These are phyloP conservation scores for Nothophaeocryptopus gaeumannii DNA, from an alignment of 2,329 filamentous ascomycete genomes.

Conservation along the genomic window DNA sequence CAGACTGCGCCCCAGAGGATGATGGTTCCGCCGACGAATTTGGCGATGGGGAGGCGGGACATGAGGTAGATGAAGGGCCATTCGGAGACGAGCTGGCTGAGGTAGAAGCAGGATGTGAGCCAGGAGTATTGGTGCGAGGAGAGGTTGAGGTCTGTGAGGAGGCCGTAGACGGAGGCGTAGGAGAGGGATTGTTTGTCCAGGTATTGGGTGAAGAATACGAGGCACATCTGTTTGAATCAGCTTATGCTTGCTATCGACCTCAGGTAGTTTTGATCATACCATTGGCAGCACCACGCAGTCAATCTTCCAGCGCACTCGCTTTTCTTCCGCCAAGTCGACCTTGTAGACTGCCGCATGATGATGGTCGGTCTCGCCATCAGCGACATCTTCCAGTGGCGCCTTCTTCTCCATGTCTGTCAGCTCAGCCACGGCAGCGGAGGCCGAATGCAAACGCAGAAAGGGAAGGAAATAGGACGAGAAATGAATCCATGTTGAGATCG, in stretches of 20 bases:
- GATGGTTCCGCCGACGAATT: constrained; percentile 49
- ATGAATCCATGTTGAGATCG: neutral
- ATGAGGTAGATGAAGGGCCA: constrained; percentile 54
- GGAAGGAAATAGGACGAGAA: neutral
- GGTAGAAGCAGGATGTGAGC: constrained; percentile 48
- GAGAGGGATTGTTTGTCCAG: constrained; percentile 51
- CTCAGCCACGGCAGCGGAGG: neutral
- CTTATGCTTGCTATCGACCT: neutral
- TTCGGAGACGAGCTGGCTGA: constrained; percentile 44
- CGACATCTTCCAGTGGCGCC: neutral
- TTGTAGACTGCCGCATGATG: constrained; percentile 3
- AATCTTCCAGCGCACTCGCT: constrained; percentile 18
- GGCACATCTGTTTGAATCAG: constrained; percentile 21
- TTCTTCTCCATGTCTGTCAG: constrained; percentile 10
- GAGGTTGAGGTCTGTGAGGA: constrained; percentile 48
- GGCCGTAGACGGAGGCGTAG: constrained; percentile 50
- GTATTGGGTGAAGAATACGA: constrained; percentile 35
- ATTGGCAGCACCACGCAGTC: constrained; percentile 21
- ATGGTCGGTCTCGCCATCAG: constrained; percentile 9
- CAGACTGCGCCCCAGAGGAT: constrained; percentile 46
- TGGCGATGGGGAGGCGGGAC: constrained; percentile 49
- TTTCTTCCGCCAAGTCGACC: constrained; percentile 8
- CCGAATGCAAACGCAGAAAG: neutral
- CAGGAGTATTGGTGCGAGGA: constrained; percentile 50
- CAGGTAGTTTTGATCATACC: constrained; percentile 1